These are phyloP conservation scores for Vigna reflexopilosa DNA, from an alignment of 306 rosid species.

Conservation along the genomic window DNA sequence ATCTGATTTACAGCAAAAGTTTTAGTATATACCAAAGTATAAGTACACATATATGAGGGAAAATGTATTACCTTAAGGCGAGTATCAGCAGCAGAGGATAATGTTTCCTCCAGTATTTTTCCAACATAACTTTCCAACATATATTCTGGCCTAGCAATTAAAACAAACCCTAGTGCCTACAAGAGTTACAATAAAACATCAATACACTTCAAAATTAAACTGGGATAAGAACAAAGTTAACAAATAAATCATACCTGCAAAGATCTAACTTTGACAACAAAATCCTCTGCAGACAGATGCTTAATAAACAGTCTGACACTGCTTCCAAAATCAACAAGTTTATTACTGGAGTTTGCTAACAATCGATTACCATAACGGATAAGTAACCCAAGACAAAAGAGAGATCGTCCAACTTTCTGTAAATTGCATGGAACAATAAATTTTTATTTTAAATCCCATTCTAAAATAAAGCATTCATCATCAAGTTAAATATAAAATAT, in stretches of 20 bases:
- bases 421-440: constrained; percentile 46
- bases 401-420: constrained; percentile 91
- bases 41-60: constrained; percentile 22
- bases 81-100: constrained; percentile 68
- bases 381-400: constrained; percentile 91
- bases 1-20: constrained; percentile 63
- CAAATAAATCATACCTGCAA: constrained; percentile 69
- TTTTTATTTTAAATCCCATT: constrained; percentile 15
- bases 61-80: constrained; percentile 76
- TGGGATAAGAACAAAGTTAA: constrained; percentile 29
- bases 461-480: constrained; percentile 16
- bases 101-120: constrained; percentile 66
- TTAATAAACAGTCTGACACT: constrained; percentile 76
- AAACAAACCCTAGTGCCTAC: constrained; percentile 93
- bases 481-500: not conserved
- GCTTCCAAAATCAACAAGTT: constrained; percentile 55
- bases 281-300: constrained; percentile 76
- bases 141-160: constrained; percentile 92
- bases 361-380: constrained; percentile 87
- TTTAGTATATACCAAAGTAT: constrained; percentile 41
- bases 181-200: constrained; percentile 48
- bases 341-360: constrained; percentile 61
- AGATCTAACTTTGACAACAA: constrained; percentile 75
- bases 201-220: constrained; percentile 41
- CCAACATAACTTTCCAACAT: constrained; percentile 92